These are phyloP conservation scores for Bipolaris sorokiniana DNA, from an alignment of 2,329 filamentous ascomycete genomes.

Conservation along the genomic window DNA sequence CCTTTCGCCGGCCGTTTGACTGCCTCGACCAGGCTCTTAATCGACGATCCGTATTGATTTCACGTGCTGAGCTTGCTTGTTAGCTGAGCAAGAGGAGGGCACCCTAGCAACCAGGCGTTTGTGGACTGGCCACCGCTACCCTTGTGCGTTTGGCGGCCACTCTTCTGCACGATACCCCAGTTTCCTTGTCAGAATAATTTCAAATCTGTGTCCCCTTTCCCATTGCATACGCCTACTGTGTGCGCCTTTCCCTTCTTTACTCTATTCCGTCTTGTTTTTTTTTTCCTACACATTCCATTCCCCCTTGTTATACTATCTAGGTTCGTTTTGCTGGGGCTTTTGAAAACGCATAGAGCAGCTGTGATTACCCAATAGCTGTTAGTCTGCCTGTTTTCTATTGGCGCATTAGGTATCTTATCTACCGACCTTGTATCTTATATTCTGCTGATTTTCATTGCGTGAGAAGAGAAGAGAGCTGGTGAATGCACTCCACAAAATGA, in stretches of 20 bases:
- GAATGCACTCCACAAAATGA: background rate
- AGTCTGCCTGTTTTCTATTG: background rate
- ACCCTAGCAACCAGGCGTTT: background rate
- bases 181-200: constrained; percentile 4
- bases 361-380: background rate
- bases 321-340: background rate
- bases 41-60: background rate
- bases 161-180: constrained; percentile 13
- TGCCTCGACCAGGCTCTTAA: background rate
- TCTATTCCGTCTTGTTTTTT: background rate
- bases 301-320: background rate
- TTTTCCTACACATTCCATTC: background rate
- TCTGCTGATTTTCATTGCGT: background rate
- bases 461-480: background rate
- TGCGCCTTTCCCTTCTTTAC: background rate
- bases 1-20: background rate
- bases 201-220: background rate
- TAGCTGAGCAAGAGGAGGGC: background rate
- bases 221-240: background rate
- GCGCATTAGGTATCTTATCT: background rate
- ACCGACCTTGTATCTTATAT: background rate
- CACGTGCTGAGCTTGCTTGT: background rate
- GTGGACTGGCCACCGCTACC: background rate
- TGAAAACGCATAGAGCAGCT: background rate
- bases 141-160: constrained; percentile 6